These are phyloP conservation scores for Hanseniaspora lachancei DNA, from an alignment of 805 yeast genomes.

Conservation along the genomic window DNA sequence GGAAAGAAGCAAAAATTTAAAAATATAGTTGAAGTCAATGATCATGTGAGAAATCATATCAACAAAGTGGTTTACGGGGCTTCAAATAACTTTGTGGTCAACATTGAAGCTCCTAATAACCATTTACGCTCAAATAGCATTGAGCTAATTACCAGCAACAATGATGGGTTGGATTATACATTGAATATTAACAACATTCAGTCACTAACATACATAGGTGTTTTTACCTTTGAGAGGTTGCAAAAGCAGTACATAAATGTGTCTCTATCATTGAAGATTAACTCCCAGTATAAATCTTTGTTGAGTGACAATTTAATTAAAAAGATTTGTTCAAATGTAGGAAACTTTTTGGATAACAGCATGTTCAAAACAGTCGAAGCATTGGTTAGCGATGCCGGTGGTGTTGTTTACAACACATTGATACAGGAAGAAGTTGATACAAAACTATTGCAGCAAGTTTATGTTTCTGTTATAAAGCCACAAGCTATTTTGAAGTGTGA, in stretches of 20 bases:
- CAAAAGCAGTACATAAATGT: conserved; percentile 61
- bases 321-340: conserved; percentile 38
- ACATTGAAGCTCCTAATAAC: not conserved
- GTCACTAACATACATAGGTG: conserved; percentile 74
- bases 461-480: conserved; percentile 69
- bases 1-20: not conserved
- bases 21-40: not conserved
- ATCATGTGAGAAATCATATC: not conserved
- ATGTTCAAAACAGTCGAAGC: conserved; percentile 91
- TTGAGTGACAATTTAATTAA: conserved; percentile 15
- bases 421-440: conserved; percentile 11
- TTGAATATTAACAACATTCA: conserved; percentile 28
- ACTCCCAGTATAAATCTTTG: conserved; percentile 11
- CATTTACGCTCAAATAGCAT: not conserved
- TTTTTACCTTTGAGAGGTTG: conserved; percentile 77
- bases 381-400: conserved; percentile 59
- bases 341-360: conserved; percentile 56
- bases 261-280: conserved; percentile 31
- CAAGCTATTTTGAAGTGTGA: conserved; percentile 77
- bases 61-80: not conserved
- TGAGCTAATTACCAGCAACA: not conserved
- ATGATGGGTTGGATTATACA: not conserved
- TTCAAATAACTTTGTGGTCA: not conserved
- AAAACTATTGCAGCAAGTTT: conserved; percentile 15
- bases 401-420: conserved; percentile 25